Percentiles rank a stretch among this genome's conserved stretches.
These are phyloP conservation scores for Thermomyces lanuginosus DNA, from an alignment of 2,329 filamentous ascomycete species.

Conservation along the genomic window DNA sequence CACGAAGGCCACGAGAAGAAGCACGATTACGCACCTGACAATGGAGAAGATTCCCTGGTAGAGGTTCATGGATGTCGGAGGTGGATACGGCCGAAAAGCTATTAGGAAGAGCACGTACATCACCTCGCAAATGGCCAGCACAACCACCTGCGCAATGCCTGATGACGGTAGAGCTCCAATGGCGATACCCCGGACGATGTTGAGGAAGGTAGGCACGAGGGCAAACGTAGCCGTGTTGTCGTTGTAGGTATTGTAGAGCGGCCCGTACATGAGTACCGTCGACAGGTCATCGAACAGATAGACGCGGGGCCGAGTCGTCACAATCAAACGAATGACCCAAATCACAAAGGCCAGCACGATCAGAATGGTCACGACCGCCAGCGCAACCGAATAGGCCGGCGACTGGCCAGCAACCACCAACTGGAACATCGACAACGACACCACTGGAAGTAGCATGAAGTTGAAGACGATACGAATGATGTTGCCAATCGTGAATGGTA, in stretches of 20 bases:
- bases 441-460: conserved; percentile 75
- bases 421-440: conserved; percentile 80
- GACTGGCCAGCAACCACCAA: conserved; percentile 58
- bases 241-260: conserved; percentile 92
- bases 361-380: conserved; percentile 60
- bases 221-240: conserved; percentile 86
- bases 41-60: conserved; percentile 76
- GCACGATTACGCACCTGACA: conserved; percentile 57
- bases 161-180: conserved; percentile 86
- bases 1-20: conserved; percentile 69
- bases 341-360: conserved; percentile 55
- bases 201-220: conserved; percentile 69
- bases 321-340: conserved; percentile 70
- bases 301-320: conserved; percentile 62
- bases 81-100: conserved; percentile 78
- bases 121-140: conserved; percentile 87
- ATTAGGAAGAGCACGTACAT: conserved; percentile 74
- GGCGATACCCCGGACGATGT: conserved; percentile 70
- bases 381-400: conserved; percentile 51
- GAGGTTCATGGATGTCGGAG: conserved; percentile 89
- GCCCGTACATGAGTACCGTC: conserved; percentile 76
- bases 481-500: conserved; percentile 70
- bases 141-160: conserved; percentile 79
- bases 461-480: conserved; percentile 77
- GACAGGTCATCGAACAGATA: conserved; percentile 86